Evolutionary conservation across 2,329 filamentous ascomycete genomes (phyloP), one percentile per base, ranked within the genome.

Genomic region (Raffaelea albimanens): DNA sequence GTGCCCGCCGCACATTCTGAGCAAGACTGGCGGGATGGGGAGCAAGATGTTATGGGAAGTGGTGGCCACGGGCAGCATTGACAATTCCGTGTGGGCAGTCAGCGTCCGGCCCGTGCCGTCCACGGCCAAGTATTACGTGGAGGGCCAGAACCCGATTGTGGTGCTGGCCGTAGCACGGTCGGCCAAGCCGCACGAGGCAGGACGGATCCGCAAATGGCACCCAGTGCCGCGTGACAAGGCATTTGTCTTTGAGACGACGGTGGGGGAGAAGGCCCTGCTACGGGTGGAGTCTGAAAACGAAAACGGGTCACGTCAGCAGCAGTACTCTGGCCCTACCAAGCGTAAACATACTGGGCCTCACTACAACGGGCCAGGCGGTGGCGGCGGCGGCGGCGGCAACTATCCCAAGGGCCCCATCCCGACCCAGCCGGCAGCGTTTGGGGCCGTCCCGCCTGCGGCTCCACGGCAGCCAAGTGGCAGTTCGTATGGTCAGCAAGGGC

Each of bases 71-170:
- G 88, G 81, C 1, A 80, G 76, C 55, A 81, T 79, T 55, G 85
- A 95, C 51, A 83, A 89, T 61, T 84, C 78, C 56, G 76, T 97
- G 36, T 98, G 91, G 90, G 93, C 91, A 5, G 88, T 84, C 16
- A 76, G 82, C 40, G 78, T 96, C 11, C 75, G 79, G 29, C 88
- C 93, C 1, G 73, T 90, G 0, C 80, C 83, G 0, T 68, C 78
- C 16, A 77, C 75, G 1, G 34, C 45, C 11, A 78, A 20, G 41
- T 82, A 82, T 55, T 85, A 93, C 66, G 90, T 87, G 1, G 87
- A 95, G 54, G 90, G 89, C 58, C 74, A 78, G 1, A 76, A 75
- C 0, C 89, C 90, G 0, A 76, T 87, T 11, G 82, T 97, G 11
- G 87, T 97, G 1, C 73, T 98, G 34, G 90, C 88, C 1, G 73